Evolutionary conservation across 164 flowering plant species (phyloP), one percentile per base, ranked within the genome.

Genomic region (Liquidambar formosana): DNA sequence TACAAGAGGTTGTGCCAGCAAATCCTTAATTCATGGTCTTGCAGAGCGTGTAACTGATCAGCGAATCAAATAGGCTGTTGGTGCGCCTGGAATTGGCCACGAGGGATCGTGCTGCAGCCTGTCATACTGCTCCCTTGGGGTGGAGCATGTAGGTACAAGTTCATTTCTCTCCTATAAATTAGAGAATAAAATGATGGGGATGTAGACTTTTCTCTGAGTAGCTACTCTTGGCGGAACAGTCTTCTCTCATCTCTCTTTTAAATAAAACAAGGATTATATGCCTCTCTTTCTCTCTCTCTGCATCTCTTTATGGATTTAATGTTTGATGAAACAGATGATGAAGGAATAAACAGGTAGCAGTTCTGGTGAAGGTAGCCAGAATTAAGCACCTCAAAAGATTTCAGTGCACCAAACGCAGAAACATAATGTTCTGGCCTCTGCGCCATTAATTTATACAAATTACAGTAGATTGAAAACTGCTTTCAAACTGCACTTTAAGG

Each of bases 21-120:
- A 72, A 58, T 64, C 58, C 65, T 61, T 70, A 61, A 74, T 63
- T 79, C 77, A 79, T 72, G 76, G 69, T 58, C n/a, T 61, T 66
- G 70, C 65, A 21, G 62, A 27, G 58, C 47, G 49, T 71, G 46
- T 26, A 28, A 63, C 45, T 26, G 65, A 56, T 69, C 49, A 73
- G 53, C 64, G 57, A 67, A 57, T 10, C 43, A 44, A 41, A 41
- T 48, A 41, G 61, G 44, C 70, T 43, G 65, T 61, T 23, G 10
- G 19, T 28, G 22, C 15, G 27, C 26, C 44, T 28, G 51, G 27
- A 66, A 27, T 23, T 56, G 69, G 27, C 61, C 51, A 23, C 59
- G 13, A 15, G 14, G 19, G 18, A 11, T 56, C 27, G 21, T 46
- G 12, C 65, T 12, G 10, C 15, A 15, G 52, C 65, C 65, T 62